A percentile compares a stretch with the other conserved stretches of the same genome.
Conservation (phyloP, 257 asterid species). For the Plantago elongata region DNA sequence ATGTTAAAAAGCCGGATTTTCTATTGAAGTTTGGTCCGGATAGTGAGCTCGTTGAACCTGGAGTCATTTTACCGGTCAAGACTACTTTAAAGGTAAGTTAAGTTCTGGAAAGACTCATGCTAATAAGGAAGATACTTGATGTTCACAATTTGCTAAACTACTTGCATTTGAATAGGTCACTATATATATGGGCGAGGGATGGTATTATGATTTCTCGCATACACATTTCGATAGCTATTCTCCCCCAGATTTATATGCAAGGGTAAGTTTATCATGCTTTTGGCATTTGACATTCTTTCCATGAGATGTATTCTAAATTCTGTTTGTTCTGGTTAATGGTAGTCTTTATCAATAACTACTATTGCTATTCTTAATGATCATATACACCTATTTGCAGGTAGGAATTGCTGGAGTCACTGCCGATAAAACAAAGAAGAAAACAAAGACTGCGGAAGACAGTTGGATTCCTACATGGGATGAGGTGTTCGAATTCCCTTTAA, state of each 20-base stretch:
- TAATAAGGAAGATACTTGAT: too few species aligned
- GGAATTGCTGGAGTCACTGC: slow-evolving; percentile 28
- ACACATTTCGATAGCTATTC: slow-evolving; percentile 39
- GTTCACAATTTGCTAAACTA: not conserved
- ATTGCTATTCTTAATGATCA: too few species aligned
- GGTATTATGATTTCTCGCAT: slow-evolving; percentile 33
- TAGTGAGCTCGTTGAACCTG: slow-evolving; percentile 28
- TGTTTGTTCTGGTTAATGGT: too few species aligned
- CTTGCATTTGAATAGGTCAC: slow-evolving; percentile 26
- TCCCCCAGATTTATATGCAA: slow-evolving; percentile 40
- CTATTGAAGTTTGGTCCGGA: slow-evolving; percentile 21
- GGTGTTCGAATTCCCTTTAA: slow-evolving; percentile 26
- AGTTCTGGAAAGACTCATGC: not conserved
- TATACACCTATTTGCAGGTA: slow-evolving; percentile 10
- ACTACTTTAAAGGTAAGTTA: slow-evolving; percentile 30
- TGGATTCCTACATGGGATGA: slow-evolving; percentile 41
- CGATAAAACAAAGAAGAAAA: slow-evolving; percentile 31
- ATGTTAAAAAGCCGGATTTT: slow-evolving; percentile 34
- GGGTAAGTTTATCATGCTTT: slow-evolving; percentile 17
- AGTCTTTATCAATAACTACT: not conserved
- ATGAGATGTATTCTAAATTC: too few species aligned
- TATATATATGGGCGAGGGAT: slow-evolving; percentile 40
- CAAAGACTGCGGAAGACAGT: slow-evolving; percentile 20
- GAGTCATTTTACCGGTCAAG: slow-evolving; percentile 24
- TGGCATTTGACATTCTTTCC: too few species aligned